Evolutionary conservation across 2,329 filamentous ascomycete species (phyloP).

Genomic region (Microascus cirrosus): DNA sequence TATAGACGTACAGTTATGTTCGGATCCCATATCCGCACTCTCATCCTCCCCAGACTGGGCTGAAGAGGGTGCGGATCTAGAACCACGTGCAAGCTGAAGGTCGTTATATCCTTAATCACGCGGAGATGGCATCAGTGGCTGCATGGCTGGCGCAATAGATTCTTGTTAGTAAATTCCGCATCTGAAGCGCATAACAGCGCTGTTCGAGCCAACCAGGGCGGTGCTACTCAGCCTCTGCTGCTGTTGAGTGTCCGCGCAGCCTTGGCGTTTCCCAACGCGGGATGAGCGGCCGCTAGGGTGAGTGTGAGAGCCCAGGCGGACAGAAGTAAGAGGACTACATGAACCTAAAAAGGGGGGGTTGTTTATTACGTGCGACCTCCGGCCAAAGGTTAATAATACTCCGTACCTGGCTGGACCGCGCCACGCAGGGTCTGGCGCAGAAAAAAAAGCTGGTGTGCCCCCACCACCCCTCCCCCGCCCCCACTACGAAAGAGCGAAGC

Average conservation of each 20-base stretch:
- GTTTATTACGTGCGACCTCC: not conserved
- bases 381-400: no score
- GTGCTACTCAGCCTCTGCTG: not conserved
- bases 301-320: no score
- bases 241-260: not conserved
- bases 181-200: not conserved
- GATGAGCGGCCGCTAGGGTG: not conserved
- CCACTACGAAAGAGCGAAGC: not conserved
- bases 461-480: not conserved
- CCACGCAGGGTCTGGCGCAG: not conserved
- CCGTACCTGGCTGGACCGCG: not conserved
- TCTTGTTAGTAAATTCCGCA: not conserved
- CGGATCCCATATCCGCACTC: not conserved
- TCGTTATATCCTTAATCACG: not conserved
- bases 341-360: not conserved
- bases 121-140: not conserved
- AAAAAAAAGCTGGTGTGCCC: not conserved
- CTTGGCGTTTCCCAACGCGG: not conserved
- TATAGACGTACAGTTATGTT: not conserved
- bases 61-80: not conserved
- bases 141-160: slow-evolving; percentile 1
- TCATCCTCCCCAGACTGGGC: not conserved
- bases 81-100: not conserved
- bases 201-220: not conserved
- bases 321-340: no score